A percentile compares a stretch with the other conserved stretches of the same genome.
Evolutionary conservation across 2,329 filamentous ascomycete genomes (phyloP).

Genomic region (Xylariaceae sp.): DNA sequence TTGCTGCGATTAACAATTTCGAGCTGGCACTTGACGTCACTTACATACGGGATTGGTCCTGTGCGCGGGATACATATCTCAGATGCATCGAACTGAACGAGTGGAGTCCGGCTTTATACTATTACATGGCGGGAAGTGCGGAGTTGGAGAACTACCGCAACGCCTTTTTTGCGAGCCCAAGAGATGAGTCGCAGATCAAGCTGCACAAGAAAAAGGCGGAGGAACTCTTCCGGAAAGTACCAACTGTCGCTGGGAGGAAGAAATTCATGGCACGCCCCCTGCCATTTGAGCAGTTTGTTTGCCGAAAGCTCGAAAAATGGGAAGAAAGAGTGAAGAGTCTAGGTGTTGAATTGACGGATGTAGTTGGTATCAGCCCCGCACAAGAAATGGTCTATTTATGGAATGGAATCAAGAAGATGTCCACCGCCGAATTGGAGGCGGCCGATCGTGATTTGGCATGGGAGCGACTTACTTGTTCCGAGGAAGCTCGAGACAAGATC

Average conservation of each 20-base stretch:
- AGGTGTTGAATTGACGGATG: constrained; percentile 70
- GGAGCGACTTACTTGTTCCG: constrained; percentile 55
- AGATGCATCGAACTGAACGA: constrained; percentile 77
- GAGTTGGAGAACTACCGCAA: constrained; percentile 80
- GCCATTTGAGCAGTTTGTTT: constrained; percentile 84
- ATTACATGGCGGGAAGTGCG: constrained; percentile 77
- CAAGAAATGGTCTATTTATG: constrained; percentile 94
- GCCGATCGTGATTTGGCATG: constrained; percentile 64
- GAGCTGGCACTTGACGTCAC: constrained; percentile 77
- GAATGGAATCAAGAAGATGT: constrained; percentile 86
- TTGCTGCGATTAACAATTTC: constrained; percentile 81
- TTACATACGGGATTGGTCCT: constrained; percentile 73
- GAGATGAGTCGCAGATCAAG: constrained; percentile 44
- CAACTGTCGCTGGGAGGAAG: constrained; percentile 76
- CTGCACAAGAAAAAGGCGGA: constrained; percentile 63
- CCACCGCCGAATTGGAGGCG: constrained; percentile 57
- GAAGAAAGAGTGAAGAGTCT: constrained; percentile 69
- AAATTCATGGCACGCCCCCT: constrained; percentile 85
- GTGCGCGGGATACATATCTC: constrained; percentile 73
- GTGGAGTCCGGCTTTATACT: constrained; percentile 88
- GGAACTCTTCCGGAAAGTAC: constrained; percentile 68
- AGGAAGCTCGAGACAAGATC: constrained; percentile 43
- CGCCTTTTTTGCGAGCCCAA: constrained; percentile 40
- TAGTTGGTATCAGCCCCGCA: constrained; percentile 74
- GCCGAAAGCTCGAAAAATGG: constrained; percentile 85